phyloP scores from a whole-genome alignment of 768 basidiomycete genomes.

The Naematelia encephala region DNA sequence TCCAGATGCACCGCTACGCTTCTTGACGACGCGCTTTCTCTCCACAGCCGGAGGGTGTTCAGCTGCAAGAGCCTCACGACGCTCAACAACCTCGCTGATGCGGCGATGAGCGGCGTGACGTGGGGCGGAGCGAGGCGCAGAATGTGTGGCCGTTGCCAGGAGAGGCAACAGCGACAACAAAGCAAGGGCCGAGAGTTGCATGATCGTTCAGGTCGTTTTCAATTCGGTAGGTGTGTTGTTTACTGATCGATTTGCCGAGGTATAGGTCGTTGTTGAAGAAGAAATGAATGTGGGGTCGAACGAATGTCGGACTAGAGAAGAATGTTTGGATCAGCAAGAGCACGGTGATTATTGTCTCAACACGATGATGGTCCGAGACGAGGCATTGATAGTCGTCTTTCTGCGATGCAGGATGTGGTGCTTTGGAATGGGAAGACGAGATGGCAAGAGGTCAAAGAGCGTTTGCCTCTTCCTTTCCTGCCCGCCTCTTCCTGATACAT shows the following conservation, averaged over 20 bases:
- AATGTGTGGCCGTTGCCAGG: background rate
- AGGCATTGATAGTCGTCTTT: too few relatives aligned
- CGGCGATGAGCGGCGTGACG: slow-evolving; percentile 12
- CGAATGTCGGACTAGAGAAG: background rate
- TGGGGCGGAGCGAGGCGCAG: slow-evolving; percentile 10
- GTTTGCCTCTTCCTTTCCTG: too few relatives aligned
- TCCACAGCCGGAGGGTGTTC: background rate
- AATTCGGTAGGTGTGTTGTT: background rate
- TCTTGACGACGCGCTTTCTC: slow-evolving; percentile 12
- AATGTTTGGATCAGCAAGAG: background rate
- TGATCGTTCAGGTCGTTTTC: slow-evolving; percentile 10
- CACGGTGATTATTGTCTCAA: too few relatives aligned
- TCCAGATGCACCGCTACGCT: slow-evolving; percentile 8
- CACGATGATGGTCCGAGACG: background rate
- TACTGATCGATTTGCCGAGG: slow-evolving; percentile 1
- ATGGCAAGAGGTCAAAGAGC: too few relatives aligned
- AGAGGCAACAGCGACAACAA: background rate
- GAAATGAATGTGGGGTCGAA: background rate
- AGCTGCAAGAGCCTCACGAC: background rate
- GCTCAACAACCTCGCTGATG: slow-evolving; percentile 9
- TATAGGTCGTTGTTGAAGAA: background rate
- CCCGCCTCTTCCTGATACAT: background rate
- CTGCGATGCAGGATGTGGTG: background rate
- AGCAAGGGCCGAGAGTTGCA: slow-evolving; percentile 31
- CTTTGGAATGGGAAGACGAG: background rate